These are phyloP conservation scores for Kalanchoe fedtschenkoi DNA, from an alignment of 164 flowering plant genomes.

Conservation along the genomic window DNA sequence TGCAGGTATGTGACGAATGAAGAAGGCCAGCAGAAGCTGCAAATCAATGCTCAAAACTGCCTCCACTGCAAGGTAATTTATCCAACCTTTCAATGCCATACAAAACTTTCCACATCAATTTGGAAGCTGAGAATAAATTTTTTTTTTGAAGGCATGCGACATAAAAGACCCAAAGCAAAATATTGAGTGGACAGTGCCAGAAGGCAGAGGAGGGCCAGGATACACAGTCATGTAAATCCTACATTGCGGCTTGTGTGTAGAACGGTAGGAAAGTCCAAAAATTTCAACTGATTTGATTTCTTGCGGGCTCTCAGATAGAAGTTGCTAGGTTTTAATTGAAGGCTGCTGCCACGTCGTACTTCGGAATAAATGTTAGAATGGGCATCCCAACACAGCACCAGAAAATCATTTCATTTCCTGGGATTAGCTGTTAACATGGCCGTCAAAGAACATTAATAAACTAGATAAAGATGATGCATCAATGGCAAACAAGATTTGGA, in stretches of 20 bases:
- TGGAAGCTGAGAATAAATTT: not conserved
- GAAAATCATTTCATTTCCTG: no score
- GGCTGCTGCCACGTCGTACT: no score
- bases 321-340: no score
- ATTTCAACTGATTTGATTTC: no score
- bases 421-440: no score
- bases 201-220: conserved; percentile 97
- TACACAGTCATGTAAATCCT: conserved; percentile 67
- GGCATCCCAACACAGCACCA: no score
- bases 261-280: no score
- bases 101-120: not conserved
- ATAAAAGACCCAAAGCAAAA: conserved; percentile 96
- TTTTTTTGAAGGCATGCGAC: conserved; percentile 71
- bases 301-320: no score
- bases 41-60: conserved; percentile 95
- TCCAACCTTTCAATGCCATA: not conserved
- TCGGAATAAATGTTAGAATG: no score
- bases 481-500: no score
- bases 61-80: conserved; percentile 79
- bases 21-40: conserved; percentile 51
- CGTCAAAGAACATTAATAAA: no score
- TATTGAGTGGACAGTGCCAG: conserved; percentile 93
- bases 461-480: no score
- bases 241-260: not conserved
- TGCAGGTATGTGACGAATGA: conserved; percentile 70